Conservation (phyloP, 345 rosid species). For the thale cress (Arabidopsis thaliana) region TAIR10.1 NC_003070.9:7260001-7260500, state of each 20-base stretch:
- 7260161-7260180: slow-evolving; percentile 33
- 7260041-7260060: slow-evolving; percentile 28
- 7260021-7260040: slow-evolving; percentile 15
- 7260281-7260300: slow-evolving; percentile 44
- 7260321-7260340: slow-evolving; percentile 57
- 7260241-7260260: slow-evolving; percentile 29
- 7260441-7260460: slow-evolving; percentile 52
- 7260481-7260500: slow-evolving; percentile 43
- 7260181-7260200: slow-evolving; percentile 25
- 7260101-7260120: slow-evolving; percentile 27
- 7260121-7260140: slow-evolving; percentile 28
- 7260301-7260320: slow-evolving; percentile 52
- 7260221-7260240: slow-evolving; percentile 26
- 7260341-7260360: slow-evolving; percentile 47
- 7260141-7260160: slow-evolving; percentile 31
- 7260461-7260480: slow-evolving; percentile 48
- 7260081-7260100: slow-evolving; percentile 1
- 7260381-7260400: slow-evolving; percentile 65
- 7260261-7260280: slow-evolving; percentile 41
- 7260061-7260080: slow-evolving; percentile 13
- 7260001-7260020: slow-evolving; percentile 31
- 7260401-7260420: slow-evolving; percentile 48
- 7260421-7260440: slow-evolving; percentile 59
- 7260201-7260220: slow-evolving; percentile 14
- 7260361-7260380: slow-evolving; percentile 48